Evolutionary conservation across 2,329 filamentous ascomycete species (phyloP).

Genomic region (Colletotrichum kahawae): DNA sequence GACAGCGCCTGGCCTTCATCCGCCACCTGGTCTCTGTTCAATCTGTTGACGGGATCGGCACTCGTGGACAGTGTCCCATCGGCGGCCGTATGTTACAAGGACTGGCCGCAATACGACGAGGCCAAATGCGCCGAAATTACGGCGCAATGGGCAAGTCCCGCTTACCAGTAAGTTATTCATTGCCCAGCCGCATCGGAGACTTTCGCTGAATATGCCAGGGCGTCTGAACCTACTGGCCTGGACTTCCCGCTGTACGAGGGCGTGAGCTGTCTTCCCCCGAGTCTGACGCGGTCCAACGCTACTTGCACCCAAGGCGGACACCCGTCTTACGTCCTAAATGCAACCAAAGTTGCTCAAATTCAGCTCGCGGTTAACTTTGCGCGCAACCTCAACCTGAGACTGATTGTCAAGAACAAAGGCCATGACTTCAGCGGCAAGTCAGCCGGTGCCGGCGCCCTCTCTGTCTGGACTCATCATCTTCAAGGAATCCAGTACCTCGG

Average conservation of each 20-base stretch:
- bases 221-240: constrained; percentile 49
- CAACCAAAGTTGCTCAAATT: constrained; percentile 23
- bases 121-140: constrained; percentile 35
- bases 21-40: not conserved
- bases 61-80: constrained; percentile 28
- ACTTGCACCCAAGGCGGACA: constrained; percentile 26
- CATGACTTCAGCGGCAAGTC: constrained; percentile 14
- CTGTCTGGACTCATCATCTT: not conserved
- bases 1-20: constrained; percentile 4
- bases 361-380: constrained; percentile 20
- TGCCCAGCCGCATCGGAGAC: constrained; percentile 43
- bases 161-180: constrained; percentile 49
- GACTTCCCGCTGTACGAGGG: constrained; percentile 59
- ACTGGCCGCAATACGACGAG: constrained; percentile 38
- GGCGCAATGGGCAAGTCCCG: constrained; percentile 27
- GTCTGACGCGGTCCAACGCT: not conserved
- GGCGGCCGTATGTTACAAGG: constrained; percentile 39
- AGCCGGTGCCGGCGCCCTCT: not conserved
- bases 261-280: constrained; percentile 32
- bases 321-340: constrained; percentile 29
- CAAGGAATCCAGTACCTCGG: not conserved
- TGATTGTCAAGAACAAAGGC: constrained; percentile 36
- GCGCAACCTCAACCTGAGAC: constrained; percentile 36
- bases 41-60: not conserved
- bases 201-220: not conserved